Base-by-base conservation (phyloP, 2,329 filamentous ascomycete genomes). In the Beauveria varroae region DNA sequence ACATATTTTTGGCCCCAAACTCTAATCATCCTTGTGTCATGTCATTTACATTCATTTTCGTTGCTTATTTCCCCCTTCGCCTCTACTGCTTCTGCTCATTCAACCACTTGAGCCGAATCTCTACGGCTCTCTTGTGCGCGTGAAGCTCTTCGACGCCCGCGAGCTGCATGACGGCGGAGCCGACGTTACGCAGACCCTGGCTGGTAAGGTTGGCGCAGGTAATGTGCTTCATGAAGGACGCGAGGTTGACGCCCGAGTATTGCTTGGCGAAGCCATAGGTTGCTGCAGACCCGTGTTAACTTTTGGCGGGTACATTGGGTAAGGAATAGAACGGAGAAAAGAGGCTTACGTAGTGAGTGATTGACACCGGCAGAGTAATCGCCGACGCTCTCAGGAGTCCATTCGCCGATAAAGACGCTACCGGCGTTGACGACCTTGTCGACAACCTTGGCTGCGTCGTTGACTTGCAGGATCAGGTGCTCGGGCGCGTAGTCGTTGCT, bases 331-430 rank as follows among this genome's bases (percentile, higher is more conserved):
- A 37, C 51, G 50, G 24, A 26, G 28, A 18, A 14, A 52, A 62
- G 28, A 46, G 8, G 88, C 91, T 85, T 88, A 96, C 92, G 95
- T 66, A 99, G 79, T 62, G 91, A 96, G 79, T 99, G 95, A 75
- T 99, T 99, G 47, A 99, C 95, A 70, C 95, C 95, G 58, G 95
- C 95, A 65, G 92, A 96, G 78, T 99, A 99, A 74, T 99, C 95
- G 51, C 95, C 95, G 3, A 99, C 95, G 73, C 91, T 96, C 77
- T 99, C 95, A 6, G 95, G 95, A 0, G 95, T 98, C 95, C 95
- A 99, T 66, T 89, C 82, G 10, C 95, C 95, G 65, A 98, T 87
- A 72, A 99, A 99, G 7, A 99, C 93, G 72, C 91, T 96, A 20
- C 95, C 95, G 2, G 95, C 95, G 68, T 99, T 97, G 77, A 92